phyloP scores from a whole-genome alignment of 352 stramenopile species.

The Peronosclerospora sorghi region DNA sequence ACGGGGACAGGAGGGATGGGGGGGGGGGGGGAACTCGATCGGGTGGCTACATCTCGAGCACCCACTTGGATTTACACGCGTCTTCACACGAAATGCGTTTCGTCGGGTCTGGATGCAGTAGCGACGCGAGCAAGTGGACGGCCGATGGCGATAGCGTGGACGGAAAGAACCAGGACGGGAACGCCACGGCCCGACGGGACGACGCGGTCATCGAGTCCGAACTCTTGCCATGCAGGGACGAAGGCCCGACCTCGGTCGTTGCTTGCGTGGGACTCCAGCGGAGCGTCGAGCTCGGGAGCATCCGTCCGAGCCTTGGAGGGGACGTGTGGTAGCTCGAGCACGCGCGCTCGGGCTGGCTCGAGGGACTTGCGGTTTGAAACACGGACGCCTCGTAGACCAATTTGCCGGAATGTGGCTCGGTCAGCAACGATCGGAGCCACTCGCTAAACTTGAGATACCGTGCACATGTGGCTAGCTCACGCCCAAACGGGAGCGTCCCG shows the following conservation, averaged over 20 bases:
- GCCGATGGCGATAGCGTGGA: conserved; percentile 49
- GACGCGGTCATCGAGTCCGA: conserved; percentile 2
- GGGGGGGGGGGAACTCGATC: too few relatives aligned
- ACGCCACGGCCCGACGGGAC: conserved; percentile 37
- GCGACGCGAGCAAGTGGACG: conserved; percentile 54
- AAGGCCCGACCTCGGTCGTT: conserved; percentile 11
- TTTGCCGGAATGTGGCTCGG: conserved; percentile 53
- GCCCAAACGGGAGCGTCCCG: conserved; percentile 91
- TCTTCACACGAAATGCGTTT: conserved; percentile 76
- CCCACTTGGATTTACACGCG: conserved; percentile 64
- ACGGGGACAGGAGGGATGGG: not conserved
- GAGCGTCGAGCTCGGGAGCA: conserved; percentile 27
- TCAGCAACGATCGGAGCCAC: conserved; percentile 72
- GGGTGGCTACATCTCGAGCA: conserved; percentile 27
- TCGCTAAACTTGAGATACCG: conserved; percentile 92
- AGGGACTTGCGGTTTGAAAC: conserved; percentile 24
- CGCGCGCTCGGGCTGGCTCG: not conserved
- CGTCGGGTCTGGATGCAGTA: conserved; percentile 79
- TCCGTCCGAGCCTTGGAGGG: conserved; percentile 24
- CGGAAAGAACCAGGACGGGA: conserved; percentile 81
- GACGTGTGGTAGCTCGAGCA: conserved; percentile 21
- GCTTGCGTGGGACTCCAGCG: conserved; percentile 24
- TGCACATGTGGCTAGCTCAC: conserved; percentile 88
- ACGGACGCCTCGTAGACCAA: conserved; percentile 41
- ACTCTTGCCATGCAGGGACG: conserved; percentile 13